Conservation (phyloP, 1,284 basidiomycete genomes). For the Fomitopsis betulina region DNA sequence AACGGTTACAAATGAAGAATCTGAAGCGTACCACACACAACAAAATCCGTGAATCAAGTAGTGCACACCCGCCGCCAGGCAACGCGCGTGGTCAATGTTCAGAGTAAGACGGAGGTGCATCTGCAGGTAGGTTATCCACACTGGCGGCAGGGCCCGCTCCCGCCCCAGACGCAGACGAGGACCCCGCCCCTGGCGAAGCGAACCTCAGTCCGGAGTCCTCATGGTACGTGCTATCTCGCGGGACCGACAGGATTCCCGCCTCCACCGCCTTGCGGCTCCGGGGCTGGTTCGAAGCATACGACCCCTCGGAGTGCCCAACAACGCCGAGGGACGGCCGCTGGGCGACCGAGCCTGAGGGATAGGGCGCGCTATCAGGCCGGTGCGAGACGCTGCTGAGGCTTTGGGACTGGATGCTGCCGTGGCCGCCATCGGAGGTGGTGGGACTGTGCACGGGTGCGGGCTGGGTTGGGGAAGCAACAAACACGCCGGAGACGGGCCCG, state of each 20-base stretch:
- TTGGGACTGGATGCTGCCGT: no score
- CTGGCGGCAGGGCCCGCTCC: neutral
- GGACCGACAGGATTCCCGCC: slow-evolving; percentile 7
- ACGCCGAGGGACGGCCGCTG: neutral
- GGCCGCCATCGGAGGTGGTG: no score
- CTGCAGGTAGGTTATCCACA: neutral
- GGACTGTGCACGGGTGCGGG: no score
- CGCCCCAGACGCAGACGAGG: neutral
- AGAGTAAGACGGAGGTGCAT: slow-evolving; percentile 5
- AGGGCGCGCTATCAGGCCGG: neutral
- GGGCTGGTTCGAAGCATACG: neutral
- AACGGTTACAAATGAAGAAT: no score
- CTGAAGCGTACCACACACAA: no score
- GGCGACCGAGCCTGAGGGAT: neutral
- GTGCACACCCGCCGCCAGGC: no score
- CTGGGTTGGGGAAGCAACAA: no score
- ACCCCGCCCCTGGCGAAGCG: neutral
- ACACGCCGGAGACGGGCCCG: neutral
- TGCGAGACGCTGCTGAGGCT: no score
- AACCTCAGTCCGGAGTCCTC: slow-evolving; percentile 13
- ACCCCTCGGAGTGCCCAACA: neutral
- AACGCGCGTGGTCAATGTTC: neutral
- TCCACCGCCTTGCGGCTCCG: slow-evolving; percentile 7
- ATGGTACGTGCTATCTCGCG: slow-evolving; percentile 7
- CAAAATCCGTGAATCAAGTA: no score